Conservation (phyloP, 441 rosid genomes). For the Bocquillonia castaneifolia region DNA sequence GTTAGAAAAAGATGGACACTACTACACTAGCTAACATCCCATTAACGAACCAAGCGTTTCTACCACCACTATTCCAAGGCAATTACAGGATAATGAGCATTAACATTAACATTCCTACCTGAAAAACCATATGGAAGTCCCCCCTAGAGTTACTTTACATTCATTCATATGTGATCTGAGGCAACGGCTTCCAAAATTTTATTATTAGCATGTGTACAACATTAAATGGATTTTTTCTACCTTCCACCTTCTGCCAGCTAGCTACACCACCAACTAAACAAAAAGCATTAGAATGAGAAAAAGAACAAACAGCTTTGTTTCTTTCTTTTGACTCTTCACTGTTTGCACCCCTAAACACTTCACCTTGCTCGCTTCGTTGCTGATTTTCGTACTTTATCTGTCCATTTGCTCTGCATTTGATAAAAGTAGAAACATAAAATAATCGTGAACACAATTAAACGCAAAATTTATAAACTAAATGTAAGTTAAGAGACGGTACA, state of each 20-base stretch:
- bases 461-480: conserved; percentile 6
- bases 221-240: conserved; percentile 28
- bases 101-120: conserved; percentile 22
- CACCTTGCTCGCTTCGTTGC: conserved; percentile 33
- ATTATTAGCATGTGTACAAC: conserved; percentile 35
- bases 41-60: conserved; percentile 14
- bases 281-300: conserved; percentile 16
- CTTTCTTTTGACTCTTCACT: conserved; percentile 8
- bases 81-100: conserved; percentile 12
- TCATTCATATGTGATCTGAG: conserved; percentile 25
- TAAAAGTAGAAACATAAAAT: conserved; percentile 11
- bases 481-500: conserved; percentile 40
- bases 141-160: conserved; percentile 40
- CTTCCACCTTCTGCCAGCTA: conserved; percentile 18
- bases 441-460: background rate
- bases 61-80: conserved; percentile 22
- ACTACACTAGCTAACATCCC: conserved; percentile 20
- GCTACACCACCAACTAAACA: conserved; percentile 18
- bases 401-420: conserved; percentile 80
- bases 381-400: conserved; percentile 57
- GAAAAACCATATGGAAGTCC: conserved; percentile 22
- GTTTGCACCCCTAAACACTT: conserved; percentile 27
- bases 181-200: conserved; percentile 23
- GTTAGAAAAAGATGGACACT: conserved; percentile 24
- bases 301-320: conserved; percentile 13